Conservation (phyloP, 257 asterid genomes). For the Scutellaria galericulata region DNA sequence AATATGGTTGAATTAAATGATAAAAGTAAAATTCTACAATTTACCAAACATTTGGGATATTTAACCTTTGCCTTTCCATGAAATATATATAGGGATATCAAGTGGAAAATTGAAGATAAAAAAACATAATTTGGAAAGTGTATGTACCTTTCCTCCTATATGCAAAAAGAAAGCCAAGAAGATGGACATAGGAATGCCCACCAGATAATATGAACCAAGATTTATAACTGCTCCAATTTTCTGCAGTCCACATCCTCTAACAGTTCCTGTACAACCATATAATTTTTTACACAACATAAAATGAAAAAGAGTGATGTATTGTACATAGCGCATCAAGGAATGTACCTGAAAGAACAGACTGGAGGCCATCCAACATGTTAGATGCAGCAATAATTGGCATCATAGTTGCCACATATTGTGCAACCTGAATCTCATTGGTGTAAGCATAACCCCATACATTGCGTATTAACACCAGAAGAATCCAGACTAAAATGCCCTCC, state of each 20-base stretch:
- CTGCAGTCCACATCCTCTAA: constrained; percentile 85
- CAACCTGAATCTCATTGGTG: constrained; percentile 69
- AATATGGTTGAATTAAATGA: too few relatives aligned
- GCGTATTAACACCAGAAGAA: constrained; percentile 52
- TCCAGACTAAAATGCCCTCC: constrained; percentile 58
- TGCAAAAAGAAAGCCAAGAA: constrained; percentile 68
- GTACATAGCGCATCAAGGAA: background rate
- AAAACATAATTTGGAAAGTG: background rate
- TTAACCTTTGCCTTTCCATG: too few relatives aligned
- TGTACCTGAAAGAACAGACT: constrained; percentile 81
- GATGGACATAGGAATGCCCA: constrained; percentile 72
- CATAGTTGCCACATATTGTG: constrained; percentile 63
- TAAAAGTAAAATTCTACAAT: too few relatives aligned
- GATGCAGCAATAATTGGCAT: constrained; percentile 81
- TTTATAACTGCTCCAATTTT: constrained; percentile 83
- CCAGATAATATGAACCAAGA: constrained; percentile 85
- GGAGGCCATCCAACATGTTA: constrained; percentile 76
- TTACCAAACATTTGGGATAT: too few relatives aligned
- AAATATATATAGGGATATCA: background rate
- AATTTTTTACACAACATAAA: too few relatives aligned
- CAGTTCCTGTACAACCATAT: constrained; percentile 49
- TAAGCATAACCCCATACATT: constrained; percentile 76
- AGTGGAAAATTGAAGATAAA: background rate
- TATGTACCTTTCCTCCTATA: constrained; percentile 70
- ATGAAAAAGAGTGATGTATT: background rate